These are phyloP conservation scores for Kodamaea nitidulidarum DNA, from an alignment of 805 yeast genomes.

Conservation along the genomic window DNA sequence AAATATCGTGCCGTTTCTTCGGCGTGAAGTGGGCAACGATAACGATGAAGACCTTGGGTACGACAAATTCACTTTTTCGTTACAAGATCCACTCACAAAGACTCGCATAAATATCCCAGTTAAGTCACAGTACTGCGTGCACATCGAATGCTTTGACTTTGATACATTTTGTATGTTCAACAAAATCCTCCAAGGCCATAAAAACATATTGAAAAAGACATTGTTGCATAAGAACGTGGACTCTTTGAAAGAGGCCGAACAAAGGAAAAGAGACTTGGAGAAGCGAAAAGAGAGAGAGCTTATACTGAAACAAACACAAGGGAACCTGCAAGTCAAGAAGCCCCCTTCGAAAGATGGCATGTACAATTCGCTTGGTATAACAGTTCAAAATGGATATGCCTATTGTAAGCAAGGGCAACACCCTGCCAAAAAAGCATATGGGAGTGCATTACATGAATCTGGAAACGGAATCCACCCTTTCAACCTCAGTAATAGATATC, in stretches of 20 bases:
- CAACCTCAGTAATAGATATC: no score
- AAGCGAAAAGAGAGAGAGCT: neutral
- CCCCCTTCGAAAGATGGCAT: no score
- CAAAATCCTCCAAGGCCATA: conserved; percentile 28
- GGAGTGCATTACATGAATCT: no score
- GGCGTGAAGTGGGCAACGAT: conserved; percentile 22
- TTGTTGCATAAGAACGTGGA: conserved; percentile 26
- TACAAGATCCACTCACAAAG: conserved; percentile 39
- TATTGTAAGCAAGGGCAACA: no score
- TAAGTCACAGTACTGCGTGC: conserved; percentile 33
- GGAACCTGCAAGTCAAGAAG: neutral
- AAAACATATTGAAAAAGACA: conserved; percentile 20
- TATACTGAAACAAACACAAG: neutral
- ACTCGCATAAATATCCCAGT: conserved; percentile 38
- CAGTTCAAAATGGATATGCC: no score
- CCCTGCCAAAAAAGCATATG: no score
- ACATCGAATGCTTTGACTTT: conserved; percentile 44
- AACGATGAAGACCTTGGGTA: conserved; percentile 32
- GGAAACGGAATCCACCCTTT: no score
- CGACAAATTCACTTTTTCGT: conserved; percentile 34
- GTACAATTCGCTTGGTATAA: no score
- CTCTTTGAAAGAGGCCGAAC: conserved; percentile 5
- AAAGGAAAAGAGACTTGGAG: neutral
- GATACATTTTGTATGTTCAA: conserved; percentile 39
- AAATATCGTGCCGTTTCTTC: conserved; percentile 26